phyloP scores from a whole-genome alignment of 805 yeast species.

The Pichia rugopelliculosa region DNA sequence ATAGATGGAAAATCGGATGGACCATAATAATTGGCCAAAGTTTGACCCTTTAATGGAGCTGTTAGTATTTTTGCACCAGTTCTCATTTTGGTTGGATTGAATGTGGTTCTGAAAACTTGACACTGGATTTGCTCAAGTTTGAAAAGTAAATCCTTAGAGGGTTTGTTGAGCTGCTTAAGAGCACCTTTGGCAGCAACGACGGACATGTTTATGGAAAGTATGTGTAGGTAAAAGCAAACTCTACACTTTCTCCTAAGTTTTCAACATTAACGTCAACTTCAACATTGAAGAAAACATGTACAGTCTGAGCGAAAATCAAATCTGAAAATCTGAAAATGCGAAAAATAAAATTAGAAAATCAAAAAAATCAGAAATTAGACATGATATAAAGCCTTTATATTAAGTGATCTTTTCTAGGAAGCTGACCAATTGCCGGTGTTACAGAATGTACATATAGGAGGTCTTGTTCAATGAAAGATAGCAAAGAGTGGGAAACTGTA shows the following conservation, averaged over 20 bases:
- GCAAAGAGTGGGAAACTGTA: neutral
- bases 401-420: too few relatives aligned
- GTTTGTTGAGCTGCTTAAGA: constrained; percentile 19
- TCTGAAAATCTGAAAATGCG: too few relatives aligned
- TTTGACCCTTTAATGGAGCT: constrained; percentile 64
- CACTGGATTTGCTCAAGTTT: constrained; percentile 56
- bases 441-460: neutral
- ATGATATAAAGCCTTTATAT: too few relatives aligned
- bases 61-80: constrained; percentile 69
- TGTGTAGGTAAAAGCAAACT: neutral
- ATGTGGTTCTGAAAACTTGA: constrained; percentile 59
- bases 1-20: constrained; percentile 62
- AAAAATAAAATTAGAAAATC: too few relatives aligned
- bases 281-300: neutral
- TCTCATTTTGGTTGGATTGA: constrained; percentile 57
- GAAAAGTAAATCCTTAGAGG: constrained; percentile 40
- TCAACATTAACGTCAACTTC: neutral
- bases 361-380: too few relatives aligned
- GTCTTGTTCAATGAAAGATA: neutral
- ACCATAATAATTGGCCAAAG: constrained; percentile 67
- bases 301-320: too few relatives aligned
- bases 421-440: neutral
- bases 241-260: neutral
- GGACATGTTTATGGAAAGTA: neutral
- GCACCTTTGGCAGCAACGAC: constrained; percentile 17